phyloP scores from a whole-genome alignment of 2,329 filamentous ascomycete genomes.

The Arthrinium puccinioides region DNA sequence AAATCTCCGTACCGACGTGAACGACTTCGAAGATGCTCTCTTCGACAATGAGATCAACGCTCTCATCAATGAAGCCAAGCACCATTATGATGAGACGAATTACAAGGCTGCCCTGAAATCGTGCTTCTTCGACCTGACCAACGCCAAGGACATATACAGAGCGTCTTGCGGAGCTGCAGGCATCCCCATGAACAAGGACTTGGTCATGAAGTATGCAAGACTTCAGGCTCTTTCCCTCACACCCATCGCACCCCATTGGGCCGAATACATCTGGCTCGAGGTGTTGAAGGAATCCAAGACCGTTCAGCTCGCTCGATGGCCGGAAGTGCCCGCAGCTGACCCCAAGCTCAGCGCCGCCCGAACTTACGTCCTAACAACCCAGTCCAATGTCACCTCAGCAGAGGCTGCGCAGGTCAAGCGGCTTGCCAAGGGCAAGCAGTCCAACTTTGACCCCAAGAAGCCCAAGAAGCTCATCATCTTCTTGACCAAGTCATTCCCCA shows the following conservation, averaged over 20 bases:
- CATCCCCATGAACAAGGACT: slow-evolving; percentile 78
- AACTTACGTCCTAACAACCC: slow-evolving; percentile 68
- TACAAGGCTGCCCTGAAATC: slow-evolving; percentile 85
- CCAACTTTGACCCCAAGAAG: slow-evolving; percentile 80
- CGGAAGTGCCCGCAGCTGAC: slow-evolving; percentile 58
- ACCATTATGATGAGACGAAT: slow-evolving; percentile 72
- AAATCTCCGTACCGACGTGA: slow-evolving; percentile 68
- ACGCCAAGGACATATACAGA: slow-evolving; percentile 83
- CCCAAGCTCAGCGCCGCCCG: slow-evolving; percentile 67
- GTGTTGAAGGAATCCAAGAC: slow-evolving; percentile 70
- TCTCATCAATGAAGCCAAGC: slow-evolving; percentile 68
- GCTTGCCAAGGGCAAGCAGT: slow-evolving; percentile 85
- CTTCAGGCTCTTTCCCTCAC: slow-evolving; percentile 77
- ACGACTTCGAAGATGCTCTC: slow-evolving; percentile 76
- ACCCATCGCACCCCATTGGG: slow-evolving; percentile 86
- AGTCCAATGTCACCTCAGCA: slow-evolving; percentile 76
- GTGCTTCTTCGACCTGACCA: slow-evolving; percentile 84
- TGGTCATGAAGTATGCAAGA: slow-evolving; percentile 75
- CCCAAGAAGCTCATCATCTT: slow-evolving; percentile 88
- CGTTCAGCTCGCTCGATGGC: slow-evolving; percentile 75
- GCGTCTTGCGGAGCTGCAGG: slow-evolving; percentile 70
- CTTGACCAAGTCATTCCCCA: slow-evolving; percentile 70
- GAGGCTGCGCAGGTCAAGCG: slow-evolving; percentile 81
- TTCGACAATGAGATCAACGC: slow-evolving; percentile 92
- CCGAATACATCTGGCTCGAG: slow-evolving; percentile 91